phyloP scores from a whole-genome alignment of 768 basidiomycete genomes.

The Termitomyces sp. region DNA sequence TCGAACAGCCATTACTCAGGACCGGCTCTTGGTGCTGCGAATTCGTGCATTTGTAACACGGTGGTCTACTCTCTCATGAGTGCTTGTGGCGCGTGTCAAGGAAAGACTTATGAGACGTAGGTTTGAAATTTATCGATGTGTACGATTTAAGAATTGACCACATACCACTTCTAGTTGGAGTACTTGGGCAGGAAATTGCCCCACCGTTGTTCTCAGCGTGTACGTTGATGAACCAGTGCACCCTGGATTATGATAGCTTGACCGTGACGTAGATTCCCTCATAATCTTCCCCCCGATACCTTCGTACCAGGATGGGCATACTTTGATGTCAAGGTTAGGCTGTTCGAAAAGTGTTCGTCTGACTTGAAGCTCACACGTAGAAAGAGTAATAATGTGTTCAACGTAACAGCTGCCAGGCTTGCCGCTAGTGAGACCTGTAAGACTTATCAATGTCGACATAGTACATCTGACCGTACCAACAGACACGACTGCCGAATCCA shows the following conservation, averaged over 20 bases:
- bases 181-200: conserved; percentile 46
- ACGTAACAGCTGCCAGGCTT: conserved; percentile 33
- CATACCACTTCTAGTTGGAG: conserved; percentile 46
- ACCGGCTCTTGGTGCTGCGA: conserved; percentile 32
- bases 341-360: background rate
- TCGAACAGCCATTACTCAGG: conserved; percentile 33
- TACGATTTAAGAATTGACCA: conserved; percentile 6
- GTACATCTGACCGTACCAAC: conserved; percentile 23
- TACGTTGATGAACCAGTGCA: conserved; percentile 12
- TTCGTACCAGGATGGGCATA: conserved; percentile 64
- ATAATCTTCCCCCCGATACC: conserved; percentile 43
- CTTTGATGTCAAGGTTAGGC: conserved; percentile 42
- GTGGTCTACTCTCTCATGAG: conserved; percentile 53
- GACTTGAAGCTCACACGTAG: background rate
- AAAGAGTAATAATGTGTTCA: conserved; percentile 32
- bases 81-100: conserved; percentile 59
- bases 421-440: conserved; percentile 27
- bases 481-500: conserved; percentile 36
- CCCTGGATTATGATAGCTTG: background rate
- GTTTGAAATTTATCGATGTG: conserved; percentile 10
- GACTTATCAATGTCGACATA: background rate
- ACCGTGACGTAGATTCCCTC: conserved; percentile 35
- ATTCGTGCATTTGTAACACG: conserved; percentile 51
- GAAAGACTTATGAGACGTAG: conserved; percentile 33
- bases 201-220: conserved; percentile 27